Evolutionary conservation across 495 filamentous ascomycete species (phyloP), one percentile per base, ranked within the genome.

Genomic region (Penicillium paxilli): DNA sequence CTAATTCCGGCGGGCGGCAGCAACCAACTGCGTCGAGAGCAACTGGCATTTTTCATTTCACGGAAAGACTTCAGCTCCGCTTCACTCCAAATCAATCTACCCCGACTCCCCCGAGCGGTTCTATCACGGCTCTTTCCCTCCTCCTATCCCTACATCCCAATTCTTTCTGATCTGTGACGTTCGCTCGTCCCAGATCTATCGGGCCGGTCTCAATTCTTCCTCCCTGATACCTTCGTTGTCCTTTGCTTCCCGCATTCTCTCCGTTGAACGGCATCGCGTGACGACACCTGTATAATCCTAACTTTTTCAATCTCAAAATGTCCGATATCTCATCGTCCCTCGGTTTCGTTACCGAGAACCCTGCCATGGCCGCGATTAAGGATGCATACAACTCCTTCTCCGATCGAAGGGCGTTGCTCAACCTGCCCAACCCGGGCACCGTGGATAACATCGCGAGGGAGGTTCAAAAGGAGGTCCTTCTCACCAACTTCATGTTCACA

Each of bases 401-500:
- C 42, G 88, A 93, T 52, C 84, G 89, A 74, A 86, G 94, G 77
- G 88, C 83, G 58, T 85, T 86, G 69, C 82, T 99, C 57, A 93
- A 92, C 55, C 80, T 99, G 46, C 81, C 87, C 25, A 96, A 97
- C 71, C 94, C 94, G 25, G 94, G 95, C 48, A 89, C 88, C 21
- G 85, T 97, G 51, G 94, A 99, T 71, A 88, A 90, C 63, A 87
- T 99, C 67, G 86, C 86, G 51, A 83, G 88, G 60, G 94, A 99
- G 80, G 91, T 96, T 40, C 85, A 94, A 75, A 91, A 91, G 67
- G 92, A 96, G 79, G 92, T 96, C 42, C 85, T 97, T 69, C 83
- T 96, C 59, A 91, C 85, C 70, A 96, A 96, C 76, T 88, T 90
- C 67, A 94, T 92, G 83, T 98, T 98, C 80, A 82, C 89, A 17